phyloP scores from a whole-genome alignment of 495 filamentous ascomycete species.

The Chaetomium tenue region DNA sequence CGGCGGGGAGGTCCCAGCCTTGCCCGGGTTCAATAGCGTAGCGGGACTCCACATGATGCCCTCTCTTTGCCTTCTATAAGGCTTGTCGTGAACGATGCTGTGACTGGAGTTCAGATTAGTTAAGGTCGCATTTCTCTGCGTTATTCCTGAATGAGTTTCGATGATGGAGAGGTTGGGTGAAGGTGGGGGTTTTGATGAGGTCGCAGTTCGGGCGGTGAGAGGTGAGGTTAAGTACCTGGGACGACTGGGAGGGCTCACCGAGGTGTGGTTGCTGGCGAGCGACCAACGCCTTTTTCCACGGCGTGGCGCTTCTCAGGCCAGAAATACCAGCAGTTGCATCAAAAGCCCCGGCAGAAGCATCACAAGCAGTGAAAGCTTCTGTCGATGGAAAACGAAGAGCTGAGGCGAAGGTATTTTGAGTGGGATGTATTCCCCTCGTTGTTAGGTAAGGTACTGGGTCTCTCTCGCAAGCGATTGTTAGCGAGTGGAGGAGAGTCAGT shows the following conservation, averaged over 20 bases:
- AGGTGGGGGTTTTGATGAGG: not conserved
- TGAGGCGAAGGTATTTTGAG: not conserved
- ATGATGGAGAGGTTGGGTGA: not conserved
- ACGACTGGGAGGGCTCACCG: slow-evolving; percentile 9
- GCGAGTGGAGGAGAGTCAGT: not conserved
- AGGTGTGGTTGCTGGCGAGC: slow-evolving; percentile 7
- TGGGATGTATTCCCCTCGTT: not conserved
- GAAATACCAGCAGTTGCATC: not conserved
- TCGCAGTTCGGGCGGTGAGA: slow-evolving; percentile 15
- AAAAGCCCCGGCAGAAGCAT: not conserved
- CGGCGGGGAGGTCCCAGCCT: slow-evolving; percentile 18
- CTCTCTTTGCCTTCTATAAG: not conserved
- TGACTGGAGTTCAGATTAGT: slow-evolving; percentile 11
- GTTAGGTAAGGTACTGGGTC: not conserved
- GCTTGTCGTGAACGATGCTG: not conserved
- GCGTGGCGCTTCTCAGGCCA: slow-evolving; percentile 1
- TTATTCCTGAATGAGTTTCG: not conserved
- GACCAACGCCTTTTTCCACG: slow-evolving; percentile 3
- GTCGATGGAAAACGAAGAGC: not conserved
- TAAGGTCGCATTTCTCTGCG: not conserved
- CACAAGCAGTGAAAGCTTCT: slow-evolving; percentile 8
- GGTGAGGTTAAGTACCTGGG: not conserved
- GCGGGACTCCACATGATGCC: slow-evolving; percentile 33
- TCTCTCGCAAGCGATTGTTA: not conserved
- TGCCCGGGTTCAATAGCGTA: slow-evolving; percentile 32